Conservation (phyloP, 2,329 filamentous ascomycete genomes). For the Xylaria sp. region DNA sequence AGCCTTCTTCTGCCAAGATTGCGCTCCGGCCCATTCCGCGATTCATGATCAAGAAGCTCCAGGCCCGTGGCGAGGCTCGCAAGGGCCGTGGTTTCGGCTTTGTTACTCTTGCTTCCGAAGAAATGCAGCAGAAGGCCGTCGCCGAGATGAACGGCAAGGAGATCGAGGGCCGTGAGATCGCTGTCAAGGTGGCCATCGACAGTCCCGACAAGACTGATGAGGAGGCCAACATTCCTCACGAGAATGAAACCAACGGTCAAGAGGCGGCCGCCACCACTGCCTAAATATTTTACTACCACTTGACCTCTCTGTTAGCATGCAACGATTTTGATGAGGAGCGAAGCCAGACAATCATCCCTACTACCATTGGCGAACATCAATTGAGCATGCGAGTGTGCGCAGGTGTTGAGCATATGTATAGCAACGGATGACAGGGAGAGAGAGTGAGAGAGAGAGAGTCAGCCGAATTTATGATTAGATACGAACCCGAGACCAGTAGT, state of each 20-base stretch:
- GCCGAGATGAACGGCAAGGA: slow-evolving; percentile 99
- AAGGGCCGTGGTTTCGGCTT: slow-evolving; percentile 99
- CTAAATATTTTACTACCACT: slow-evolving; percentile 31
- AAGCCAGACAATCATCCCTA: slow-evolving; percentile 41
- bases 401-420: slow-evolving; percentile 40
- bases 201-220: slow-evolving; percentile 96
- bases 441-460: slow-evolving; percentile 18
- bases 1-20: slow-evolving; percentile 96
- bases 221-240: slow-evolving; percentile 73
- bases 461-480: slow-evolving; percentile 49
- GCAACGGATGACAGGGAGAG: slow-evolving; percentile 39
- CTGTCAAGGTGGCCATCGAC: slow-evolving; percentile 99
- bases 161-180: slow-evolving; percentile 98
- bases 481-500: slow-evolving; percentile 45
- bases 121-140: slow-evolving; percentile 97
- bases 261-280: slow-evolving; percentile 50
- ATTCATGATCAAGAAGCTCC: slow-evolving; percentile 99
- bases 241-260: slow-evolving; percentile 58
- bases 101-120: slow-evolving; percentile 94
- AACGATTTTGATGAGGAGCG: slow-evolving; percentile 42
- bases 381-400: slow-evolving; percentile 40
- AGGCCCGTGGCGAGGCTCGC: slow-evolving; percentile 95
- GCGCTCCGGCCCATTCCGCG: slow-evolving; percentile 97
- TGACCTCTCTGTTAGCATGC: slow-evolving; percentile 39
- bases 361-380: slow-evolving; percentile 42